These are phyloP conservation scores for Fusarium subtropicale DNA, from an alignment of 2,329 filamentous ascomycete genomes.

Conservation along the genomic window DNA sequence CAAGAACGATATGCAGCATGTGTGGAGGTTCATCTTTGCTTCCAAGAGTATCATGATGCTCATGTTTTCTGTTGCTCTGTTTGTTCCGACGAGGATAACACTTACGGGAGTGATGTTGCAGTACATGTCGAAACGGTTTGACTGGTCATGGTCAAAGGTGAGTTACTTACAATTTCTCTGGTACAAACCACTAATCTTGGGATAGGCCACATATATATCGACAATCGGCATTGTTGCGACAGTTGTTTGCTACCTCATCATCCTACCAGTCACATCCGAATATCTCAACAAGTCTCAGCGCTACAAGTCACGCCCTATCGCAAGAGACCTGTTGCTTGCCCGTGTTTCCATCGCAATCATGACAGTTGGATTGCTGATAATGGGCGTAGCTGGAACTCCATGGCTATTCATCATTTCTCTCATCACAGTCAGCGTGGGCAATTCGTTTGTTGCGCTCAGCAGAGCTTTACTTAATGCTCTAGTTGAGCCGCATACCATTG, in stretches of 20 bases:
- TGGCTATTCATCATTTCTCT: slow-evolving; percentile 56
- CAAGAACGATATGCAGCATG: slow-evolving; percentile 50
- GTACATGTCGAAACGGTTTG: slow-evolving; percentile 64
- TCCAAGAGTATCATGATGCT: slow-evolving; percentile 55
- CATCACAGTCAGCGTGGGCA: slow-evolving; percentile 59
- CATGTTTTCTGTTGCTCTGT: slow-evolving; percentile 50
- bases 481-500: slow-evolving; percentile 65
- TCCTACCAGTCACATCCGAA: slow-evolving; percentile 54
- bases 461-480: slow-evolving; percentile 65
- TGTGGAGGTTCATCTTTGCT: slow-evolving; percentile 55
- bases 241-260: slow-evolving; percentile 53
- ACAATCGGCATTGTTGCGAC: slow-evolving; percentile 55
- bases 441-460: slow-evolving; percentile 57
- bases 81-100: slow-evolving; percentile 48
- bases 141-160: slow-evolving; percentile 60
- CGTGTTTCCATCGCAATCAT: slow-evolving; percentile 51
- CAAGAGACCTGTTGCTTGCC: slow-evolving; percentile 56
- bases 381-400: slow-evolving; percentile 53
- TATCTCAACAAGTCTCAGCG: slow-evolving; percentile 47
- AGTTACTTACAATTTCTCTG: neutral
- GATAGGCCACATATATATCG: slow-evolving; percentile 56
- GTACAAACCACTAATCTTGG: neutral
- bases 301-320: slow-evolving; percentile 48
- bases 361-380: slow-evolving; percentile 52
- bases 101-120: slow-evolving; percentile 58